phyloP scores from a whole-genome alignment of 371 early-diverging fungal species.

The Chytridium lagenaria region DNA sequence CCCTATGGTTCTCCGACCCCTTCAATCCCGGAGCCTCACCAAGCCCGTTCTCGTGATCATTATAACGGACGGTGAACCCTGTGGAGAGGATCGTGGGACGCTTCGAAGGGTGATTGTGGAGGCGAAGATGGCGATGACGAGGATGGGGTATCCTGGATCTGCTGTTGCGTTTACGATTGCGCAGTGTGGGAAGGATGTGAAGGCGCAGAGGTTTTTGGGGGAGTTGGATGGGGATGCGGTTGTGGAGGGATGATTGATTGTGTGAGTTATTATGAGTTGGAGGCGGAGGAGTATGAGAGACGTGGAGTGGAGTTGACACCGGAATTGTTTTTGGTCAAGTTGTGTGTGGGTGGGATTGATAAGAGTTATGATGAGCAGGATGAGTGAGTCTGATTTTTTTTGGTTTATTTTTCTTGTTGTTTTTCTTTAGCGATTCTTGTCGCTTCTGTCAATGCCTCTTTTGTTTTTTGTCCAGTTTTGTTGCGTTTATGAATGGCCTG shows the following conservation, averaged over 20 bases:
- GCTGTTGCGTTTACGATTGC: slow-evolving; percentile 36
- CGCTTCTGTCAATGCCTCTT: neutral
- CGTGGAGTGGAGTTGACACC: neutral
- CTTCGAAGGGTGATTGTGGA: slow-evolving; percentile 4
- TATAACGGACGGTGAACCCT: slow-evolving; percentile 45
- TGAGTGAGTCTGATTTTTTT: slow-evolving; percentile 14
- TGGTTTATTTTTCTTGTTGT: neutral
- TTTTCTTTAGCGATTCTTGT: neutral
- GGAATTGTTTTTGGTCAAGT: neutral
- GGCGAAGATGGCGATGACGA: slow-evolving; percentile 11
- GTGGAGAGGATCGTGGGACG: slow-evolving; percentile 30
- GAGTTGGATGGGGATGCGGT: slow-evolving; percentile 31
- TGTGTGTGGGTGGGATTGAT: slow-evolving; percentile 27
- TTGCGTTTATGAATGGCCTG: too few relatives aligned
- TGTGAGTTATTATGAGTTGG: slow-evolving; percentile 36
- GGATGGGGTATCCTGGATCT: slow-evolving; percentile 25
- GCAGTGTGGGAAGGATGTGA: slow-evolving; percentile 36
- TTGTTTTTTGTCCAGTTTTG: too few relatives aligned
- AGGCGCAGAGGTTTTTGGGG: slow-evolving; percentile 29
- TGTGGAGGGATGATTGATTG: slow-evolving; percentile 32
- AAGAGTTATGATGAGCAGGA: slow-evolving; percentile 33
- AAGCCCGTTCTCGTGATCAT: slow-evolving; percentile 41
- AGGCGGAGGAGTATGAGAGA: slow-evolving; percentile 17
- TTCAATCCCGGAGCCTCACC: slow-evolving; percentile 4
- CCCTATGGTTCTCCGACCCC: slow-evolving; percentile 34